Conservation (phyloP, 495 filamentous ascomycete species). For the Tuber microsphaerosporum region DNA sequence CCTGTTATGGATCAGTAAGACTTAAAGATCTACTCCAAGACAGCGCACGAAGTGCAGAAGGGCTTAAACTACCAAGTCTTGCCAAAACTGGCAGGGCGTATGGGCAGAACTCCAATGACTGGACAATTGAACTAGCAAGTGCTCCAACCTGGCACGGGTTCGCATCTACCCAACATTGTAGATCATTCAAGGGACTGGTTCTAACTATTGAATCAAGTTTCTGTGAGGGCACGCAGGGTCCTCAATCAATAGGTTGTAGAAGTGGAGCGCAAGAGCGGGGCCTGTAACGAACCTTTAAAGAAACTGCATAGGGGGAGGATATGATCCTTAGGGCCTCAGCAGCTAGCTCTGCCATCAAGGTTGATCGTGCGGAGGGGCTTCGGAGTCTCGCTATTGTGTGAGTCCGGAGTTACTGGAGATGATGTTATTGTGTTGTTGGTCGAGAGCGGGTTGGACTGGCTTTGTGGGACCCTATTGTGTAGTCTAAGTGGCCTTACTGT, state of each 20-base stretch:
- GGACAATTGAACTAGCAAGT: slow-evolving; percentile 25
- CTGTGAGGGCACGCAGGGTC: slow-evolving; percentile 12
- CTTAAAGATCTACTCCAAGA: no score
- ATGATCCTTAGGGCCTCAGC: slow-evolving; percentile 29
- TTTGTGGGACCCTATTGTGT: background rate
- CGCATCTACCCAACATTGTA: slow-evolving; percentile 29
- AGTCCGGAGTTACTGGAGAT: background rate
- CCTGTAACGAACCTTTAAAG: slow-evolving; percentile 26
- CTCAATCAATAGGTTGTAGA: slow-evolving; percentile 13
- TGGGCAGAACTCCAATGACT: slow-evolving; percentile 38
- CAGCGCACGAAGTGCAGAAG: background rate
- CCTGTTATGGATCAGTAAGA: slow-evolving; percentile 17
- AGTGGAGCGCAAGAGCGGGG: background rate
- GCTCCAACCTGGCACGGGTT: slow-evolving; percentile 32
- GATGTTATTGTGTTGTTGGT: background rate
- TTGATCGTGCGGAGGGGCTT: background rate
- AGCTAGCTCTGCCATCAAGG: slow-evolving; percentile 23
- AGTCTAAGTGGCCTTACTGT: background rate
- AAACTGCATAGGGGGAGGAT: slow-evolving; percentile 38
- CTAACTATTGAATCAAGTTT: slow-evolving; percentile 31
- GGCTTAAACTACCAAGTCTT: slow-evolving; percentile 19
- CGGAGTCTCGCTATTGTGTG: background rate
- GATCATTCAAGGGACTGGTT: slow-evolving; percentile 15
- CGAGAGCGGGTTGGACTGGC: background rate
- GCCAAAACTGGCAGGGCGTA: slow-evolving; percentile 37